Percentiles rank a stretch among this genome's conserved stretches.
These are phyloP conservation scores for Massariosphaeria phaeospora DNA, from an alignment of 495 filamentous ascomycete genomes.

Conservation along the genomic window DNA sequence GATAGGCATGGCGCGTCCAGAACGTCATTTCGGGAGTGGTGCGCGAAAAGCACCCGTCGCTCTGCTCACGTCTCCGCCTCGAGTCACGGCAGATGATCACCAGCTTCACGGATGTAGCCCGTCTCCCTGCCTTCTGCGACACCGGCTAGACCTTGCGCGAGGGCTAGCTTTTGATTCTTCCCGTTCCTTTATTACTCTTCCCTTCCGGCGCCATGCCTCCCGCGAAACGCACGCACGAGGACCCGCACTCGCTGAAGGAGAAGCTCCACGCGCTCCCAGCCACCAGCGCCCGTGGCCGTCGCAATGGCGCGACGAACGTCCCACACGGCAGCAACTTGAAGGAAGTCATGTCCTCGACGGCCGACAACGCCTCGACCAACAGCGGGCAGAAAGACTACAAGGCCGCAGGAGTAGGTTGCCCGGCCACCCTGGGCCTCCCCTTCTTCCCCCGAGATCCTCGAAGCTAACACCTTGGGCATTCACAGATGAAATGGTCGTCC, in stretches of 20 bases:
- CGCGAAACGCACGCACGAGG: constrained; percentile 30
- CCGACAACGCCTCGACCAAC: constrained; percentile 27
- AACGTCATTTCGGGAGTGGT: no score
- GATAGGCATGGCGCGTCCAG: no score
- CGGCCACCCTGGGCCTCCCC: not conserved
- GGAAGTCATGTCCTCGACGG: constrained; percentile 37
- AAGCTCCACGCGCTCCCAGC: constrained; percentile 26
- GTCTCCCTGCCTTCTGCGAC: not conserved
- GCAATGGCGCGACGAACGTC: constrained; percentile 22
- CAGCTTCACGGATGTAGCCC: constrained; percentile 7
- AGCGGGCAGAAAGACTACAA: constrained; percentile 31
- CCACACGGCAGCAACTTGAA: constrained; percentile 38
- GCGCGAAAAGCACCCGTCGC: no score
- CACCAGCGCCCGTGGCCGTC: constrained; percentile 21
- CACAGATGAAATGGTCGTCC: constrained; percentile 70
- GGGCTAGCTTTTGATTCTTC: constrained; percentile 12
- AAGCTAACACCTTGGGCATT: no score
- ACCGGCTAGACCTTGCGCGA: constrained; percentile 18
- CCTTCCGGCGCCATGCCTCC: constrained; percentile 24
- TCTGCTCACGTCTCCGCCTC: not conserved
- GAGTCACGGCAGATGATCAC: constrained; percentile 7
- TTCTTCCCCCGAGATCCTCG: constrained; percentile 12
- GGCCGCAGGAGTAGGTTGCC: constrained; percentile 32
- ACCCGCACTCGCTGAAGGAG: constrained; percentile 27
- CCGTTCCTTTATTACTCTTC: not conserved